phyloP scores from a whole-genome alignment of 345 rosid species.

The Mangifera indica region DNA sequence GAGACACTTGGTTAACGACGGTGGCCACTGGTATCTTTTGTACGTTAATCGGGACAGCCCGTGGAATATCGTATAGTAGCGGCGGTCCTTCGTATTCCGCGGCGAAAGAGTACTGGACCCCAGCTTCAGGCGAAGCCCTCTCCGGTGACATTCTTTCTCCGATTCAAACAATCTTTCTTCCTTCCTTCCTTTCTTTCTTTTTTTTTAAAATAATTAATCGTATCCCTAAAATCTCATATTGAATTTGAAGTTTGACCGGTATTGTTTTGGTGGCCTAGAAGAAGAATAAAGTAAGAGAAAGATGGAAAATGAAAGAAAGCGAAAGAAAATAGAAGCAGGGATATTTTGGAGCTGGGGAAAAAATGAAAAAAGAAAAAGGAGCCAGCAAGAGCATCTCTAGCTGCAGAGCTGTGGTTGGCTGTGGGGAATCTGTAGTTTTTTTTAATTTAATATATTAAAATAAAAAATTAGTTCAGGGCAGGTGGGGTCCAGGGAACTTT shows the following conservation, averaged over 20 bases:
- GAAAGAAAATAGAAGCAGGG: neutral
- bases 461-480: neutral
- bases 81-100: slow-evolving; percentile 92
- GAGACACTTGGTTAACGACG: slow-evolving; percentile 67
- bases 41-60: slow-evolving; percentile 89
- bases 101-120: slow-evolving; percentile 68
- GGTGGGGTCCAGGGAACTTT: slow-evolving; percentile 21
- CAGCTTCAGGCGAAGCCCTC: slow-evolving; percentile 33
- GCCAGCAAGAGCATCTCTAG: neutral
- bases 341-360: neutral
- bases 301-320: neutral
- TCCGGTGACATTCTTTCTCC: slow-evolving; percentile 32
- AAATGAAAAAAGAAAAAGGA: neutral
- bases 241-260: neutral
- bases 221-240: neutral
- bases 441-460: neutral
- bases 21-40: slow-evolving; percentile 90
- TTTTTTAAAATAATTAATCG: too few relatives aligned
- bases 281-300: neutral
- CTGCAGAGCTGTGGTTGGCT: neutral
- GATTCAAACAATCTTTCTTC: neutral
- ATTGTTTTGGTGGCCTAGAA: neutral
- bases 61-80: slow-evolving; percentile 69
- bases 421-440: slow-evolving; percentile 13
- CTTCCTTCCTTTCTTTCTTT: too few relatives aligned